These are phyloP conservation scores for Solanum hybrid DNA, from an alignment of 305 asterid species.

Conservation along the genomic window DNA sequence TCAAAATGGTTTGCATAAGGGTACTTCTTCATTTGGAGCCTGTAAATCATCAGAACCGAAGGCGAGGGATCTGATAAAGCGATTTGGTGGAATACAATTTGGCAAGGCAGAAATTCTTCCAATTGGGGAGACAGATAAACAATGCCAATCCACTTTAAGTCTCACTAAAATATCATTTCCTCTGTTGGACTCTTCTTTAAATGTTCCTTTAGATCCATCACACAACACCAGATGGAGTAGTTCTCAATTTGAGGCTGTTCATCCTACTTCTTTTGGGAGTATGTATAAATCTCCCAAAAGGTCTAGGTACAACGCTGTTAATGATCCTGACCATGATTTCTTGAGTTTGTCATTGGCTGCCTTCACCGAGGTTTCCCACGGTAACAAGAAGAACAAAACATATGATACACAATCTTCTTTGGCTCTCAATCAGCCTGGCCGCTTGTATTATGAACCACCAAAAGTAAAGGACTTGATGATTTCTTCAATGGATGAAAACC, in stretches of 20 bases:
- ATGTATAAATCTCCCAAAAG: conserved; percentile 35
- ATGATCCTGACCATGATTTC: conserved; percentile 29
- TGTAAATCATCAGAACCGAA: conserved; percentile 16
- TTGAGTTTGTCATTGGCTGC: conserved; percentile 45
- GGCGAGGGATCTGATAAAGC: conserved; percentile 9
- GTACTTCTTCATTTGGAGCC: conserved; percentile 13
- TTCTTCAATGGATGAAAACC: conserved; percentile 10
- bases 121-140: conserved; percentile 12
- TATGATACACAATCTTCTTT: conserved; percentile 16
- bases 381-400: conserved; percentile 33
- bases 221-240: not conserved
- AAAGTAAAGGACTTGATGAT: conserved; percentile 15
- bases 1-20: conserved; percentile 16
- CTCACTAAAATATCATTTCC: conserved; percentile 11
- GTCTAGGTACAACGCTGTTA: conserved; percentile 18
- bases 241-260: conserved; percentile 13
- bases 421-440: conserved; percentile 19
- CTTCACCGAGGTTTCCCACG: conserved; percentile 17
- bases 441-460: conserved; percentile 28
- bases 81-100: conserved; percentile 16
- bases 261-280: conserved; percentile 14
- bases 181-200: conserved; percentile 12
- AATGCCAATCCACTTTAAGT: conserved; percentile 9
- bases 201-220: conserved; percentile 4
- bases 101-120: conserved; percentile 9